Conservation (phyloP, 345 rosid species). For the Linum trigynum region DNA sequence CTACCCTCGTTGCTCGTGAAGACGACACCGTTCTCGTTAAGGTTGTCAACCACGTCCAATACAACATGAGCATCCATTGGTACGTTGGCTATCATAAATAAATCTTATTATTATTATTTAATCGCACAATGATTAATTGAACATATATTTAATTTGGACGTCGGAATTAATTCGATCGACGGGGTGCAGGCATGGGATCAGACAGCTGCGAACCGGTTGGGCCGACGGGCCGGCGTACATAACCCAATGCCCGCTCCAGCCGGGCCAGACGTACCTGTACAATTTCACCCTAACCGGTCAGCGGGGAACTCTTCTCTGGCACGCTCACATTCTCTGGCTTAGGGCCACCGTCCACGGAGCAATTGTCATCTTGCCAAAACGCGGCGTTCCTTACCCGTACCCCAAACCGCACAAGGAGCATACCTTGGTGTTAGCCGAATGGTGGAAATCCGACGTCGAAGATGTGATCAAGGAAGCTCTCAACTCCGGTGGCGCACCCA, state of each 20-base stretch:
- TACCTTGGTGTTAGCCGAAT: constrained; percentile 46
- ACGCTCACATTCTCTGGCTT: constrained; percentile 48
- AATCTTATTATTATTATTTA: not conserved
- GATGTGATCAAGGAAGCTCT: constrained; percentile 38
- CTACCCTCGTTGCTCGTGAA: constrained; percentile 59
- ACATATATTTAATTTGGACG: too few species aligned
- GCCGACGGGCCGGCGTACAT: constrained; percentile 52
- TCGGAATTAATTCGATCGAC: too few species aligned
- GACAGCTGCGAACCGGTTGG: constrained; percentile 46
- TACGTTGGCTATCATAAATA: constrained; percentile 11
- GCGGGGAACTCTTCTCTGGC: constrained; percentile 52
- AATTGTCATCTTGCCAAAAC: constrained; percentile 41
- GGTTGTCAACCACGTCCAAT: constrained; percentile 54
- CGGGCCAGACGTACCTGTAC: constrained; percentile 34
- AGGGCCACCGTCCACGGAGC: constrained; percentile 39
- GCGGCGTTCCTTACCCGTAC: constrained; percentile 35
- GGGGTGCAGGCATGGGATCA: constrained; percentile 34
- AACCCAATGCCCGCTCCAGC: constrained; percentile 48
- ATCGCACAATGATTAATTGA: not conserved
- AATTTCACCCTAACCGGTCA: constrained; percentile 43
- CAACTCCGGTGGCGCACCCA: constrained; percentile 42
- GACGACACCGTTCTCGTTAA: constrained; percentile 58
- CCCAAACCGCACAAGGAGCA: constrained; percentile 38
- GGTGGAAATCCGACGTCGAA: constrained; percentile 52
- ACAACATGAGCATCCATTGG: constrained; percentile 71